These are phyloP conservation scores for Cystobasidium tubakii DNA, from an alignment of 768 basidiomycete genomes.

Conservation along the genomic window DNA sequence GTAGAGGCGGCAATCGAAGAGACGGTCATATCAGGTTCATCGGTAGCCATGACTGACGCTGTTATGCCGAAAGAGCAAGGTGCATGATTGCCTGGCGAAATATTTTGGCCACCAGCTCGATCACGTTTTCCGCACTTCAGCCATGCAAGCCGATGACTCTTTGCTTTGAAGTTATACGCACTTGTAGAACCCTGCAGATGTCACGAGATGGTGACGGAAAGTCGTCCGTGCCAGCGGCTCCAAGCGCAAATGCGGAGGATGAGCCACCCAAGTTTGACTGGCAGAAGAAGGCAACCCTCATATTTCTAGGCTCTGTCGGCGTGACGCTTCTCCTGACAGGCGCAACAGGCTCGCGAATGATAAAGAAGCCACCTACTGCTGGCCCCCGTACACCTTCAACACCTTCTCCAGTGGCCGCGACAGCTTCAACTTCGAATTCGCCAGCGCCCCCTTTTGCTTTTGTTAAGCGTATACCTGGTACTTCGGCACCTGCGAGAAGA, in stretches of 20 bases:
- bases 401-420: background rate
- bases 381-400: background rate
- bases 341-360: conserved; percentile 32
- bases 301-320: conserved; percentile 42
- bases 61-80: background rate
- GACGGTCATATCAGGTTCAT: background rate
- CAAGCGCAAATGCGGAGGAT: background rate
- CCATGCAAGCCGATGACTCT: background rate
- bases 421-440: background rate
- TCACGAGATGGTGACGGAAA: background rate
- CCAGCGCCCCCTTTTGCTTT: background rate
- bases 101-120: background rate
- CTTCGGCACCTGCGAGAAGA: background rate
- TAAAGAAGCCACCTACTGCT: conserved; percentile 27
- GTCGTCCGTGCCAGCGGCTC: background rate
- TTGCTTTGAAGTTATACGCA: background rate
- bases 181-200: background rate
- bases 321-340: conserved; percentile 43
- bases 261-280: background rate
- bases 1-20: background rate
- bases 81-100: background rate
- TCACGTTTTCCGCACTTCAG: background rate
- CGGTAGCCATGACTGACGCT: background rate
- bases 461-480: background rate
- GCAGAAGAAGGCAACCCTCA: conserved; percentile 41